A percentile compares a stretch with the other conserved stretches of the same genome.
phyloP scores from a whole-genome alignment of 805 yeast species.

The Metschnikowia shivogae region DNA sequence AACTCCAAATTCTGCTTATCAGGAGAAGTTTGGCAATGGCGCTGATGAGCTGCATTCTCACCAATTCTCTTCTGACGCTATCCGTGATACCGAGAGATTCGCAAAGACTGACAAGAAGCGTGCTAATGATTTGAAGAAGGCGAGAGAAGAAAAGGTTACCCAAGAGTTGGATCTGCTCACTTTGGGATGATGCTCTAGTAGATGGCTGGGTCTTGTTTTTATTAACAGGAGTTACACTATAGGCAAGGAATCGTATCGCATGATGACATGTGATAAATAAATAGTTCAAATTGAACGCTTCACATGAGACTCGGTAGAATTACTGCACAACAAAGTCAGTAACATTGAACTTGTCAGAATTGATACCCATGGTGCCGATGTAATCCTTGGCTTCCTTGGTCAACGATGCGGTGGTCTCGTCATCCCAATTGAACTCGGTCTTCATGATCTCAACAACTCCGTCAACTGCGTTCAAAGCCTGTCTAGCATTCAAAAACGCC shows the following conservation, averaged over 20 bases:
- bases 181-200: slow-evolving; percentile 4
- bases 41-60: slow-evolving; percentile 1
- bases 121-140: slow-evolving; percentile 34
- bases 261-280: slow-evolving; percentile 4
- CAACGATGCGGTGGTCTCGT: slow-evolving; percentile 51
- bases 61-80: slow-evolving; percentile 14
- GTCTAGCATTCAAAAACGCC: slow-evolving; percentile 85
- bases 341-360: slow-evolving; percentile 20
- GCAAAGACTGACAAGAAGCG: slow-evolving; percentile 29
- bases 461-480: slow-evolving; percentile 75
- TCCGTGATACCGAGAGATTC: slow-evolving; percentile 15
- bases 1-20: slow-evolving; percentile 26
- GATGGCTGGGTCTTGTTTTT: not conserved
- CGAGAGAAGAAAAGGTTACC: slow-evolving; percentile 31
- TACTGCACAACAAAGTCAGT: slow-evolving; percentile 18
- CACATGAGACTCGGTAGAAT: not conserved
- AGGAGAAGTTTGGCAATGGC: slow-evolving; percentile 13
- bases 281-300: slow-evolving; percentile 1
- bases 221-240: not conserved
- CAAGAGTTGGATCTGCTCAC: slow-evolving; percentile 24
- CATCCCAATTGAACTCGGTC: slow-evolving; percentile 71
- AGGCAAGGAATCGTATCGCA: slow-evolving; percentile 4
- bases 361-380: slow-evolving; percentile 60
- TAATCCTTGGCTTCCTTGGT: slow-evolving; percentile 48
- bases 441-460: slow-evolving; percentile 85